Evolutionary conservation across 2,329 filamentous ascomycete species (phyloP).

Genomic region (Monosporascus sp.): DNA sequence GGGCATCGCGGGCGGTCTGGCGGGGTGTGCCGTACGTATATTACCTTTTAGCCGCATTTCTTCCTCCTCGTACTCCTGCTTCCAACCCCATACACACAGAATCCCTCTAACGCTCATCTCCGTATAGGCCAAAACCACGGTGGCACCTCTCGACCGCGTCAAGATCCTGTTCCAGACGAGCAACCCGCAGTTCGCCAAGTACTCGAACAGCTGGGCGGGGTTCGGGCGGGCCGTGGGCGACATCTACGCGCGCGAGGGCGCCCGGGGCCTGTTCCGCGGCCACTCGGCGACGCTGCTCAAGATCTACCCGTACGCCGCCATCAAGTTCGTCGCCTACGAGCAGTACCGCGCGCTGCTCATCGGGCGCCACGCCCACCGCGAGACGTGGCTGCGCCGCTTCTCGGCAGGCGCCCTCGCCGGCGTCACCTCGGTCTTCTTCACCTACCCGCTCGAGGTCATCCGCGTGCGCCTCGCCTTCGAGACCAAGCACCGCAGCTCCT

Average conservation of each 20-base stretch:
- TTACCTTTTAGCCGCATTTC: background rate
- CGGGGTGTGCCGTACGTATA: conserved; percentile 77
- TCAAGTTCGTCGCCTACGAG: conserved; percentile 97
- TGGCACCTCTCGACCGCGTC: conserved; percentile 92
- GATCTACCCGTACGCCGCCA: conserved; percentile 95
- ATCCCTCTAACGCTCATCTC: background rate
- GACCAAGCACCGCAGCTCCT: conserved; percentile 71
- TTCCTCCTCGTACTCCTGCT: background rate
- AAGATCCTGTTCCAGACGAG: conserved; percentile 98
- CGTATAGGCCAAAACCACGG: conserved; percentile 81
- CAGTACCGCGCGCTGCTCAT: conserved; percentile 84
- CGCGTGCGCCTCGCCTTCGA: conserved; percentile 92
- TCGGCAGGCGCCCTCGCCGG: conserved; percentile 71
- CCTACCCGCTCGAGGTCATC: conserved; percentile 90
- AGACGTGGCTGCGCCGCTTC: conserved; percentile 74
- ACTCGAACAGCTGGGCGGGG: conserved; percentile 82
- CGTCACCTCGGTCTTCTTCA: conserved; percentile 89
- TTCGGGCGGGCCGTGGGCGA: conserved; percentile 76
- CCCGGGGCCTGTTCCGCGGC: conserved; percentile 77
- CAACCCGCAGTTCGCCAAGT: conserved; percentile 90
- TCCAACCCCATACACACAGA: background rate
- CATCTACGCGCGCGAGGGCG: conserved; percentile 72
- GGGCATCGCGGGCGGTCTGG: conserved; percentile 80
- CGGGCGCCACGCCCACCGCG: conserved; percentile 55
- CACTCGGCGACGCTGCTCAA: conserved; percentile 90